Conservation (phyloP, 345 rosid genomes). For the Gossypium longicalyx region DNA sequence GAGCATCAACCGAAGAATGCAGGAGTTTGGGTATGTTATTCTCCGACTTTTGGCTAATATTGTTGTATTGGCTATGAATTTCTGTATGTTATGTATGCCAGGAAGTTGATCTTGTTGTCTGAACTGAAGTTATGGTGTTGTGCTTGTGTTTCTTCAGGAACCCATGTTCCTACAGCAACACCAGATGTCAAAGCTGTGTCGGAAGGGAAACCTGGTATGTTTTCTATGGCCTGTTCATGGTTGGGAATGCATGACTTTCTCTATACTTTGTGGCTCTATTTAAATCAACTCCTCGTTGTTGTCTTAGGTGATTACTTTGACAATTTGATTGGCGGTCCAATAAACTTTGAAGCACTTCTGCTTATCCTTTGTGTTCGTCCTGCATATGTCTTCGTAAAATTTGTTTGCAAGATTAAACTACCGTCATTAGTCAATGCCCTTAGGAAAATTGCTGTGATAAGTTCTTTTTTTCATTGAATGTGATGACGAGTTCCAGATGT, state of each 20-base stretch:
- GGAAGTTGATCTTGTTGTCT: slow-evolving; percentile 5
- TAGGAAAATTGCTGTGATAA: not conserved
- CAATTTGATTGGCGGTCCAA: not conserved
- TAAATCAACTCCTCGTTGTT: not conserved
- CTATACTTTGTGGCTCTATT: not conserved
- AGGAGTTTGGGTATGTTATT: slow-evolving; percentile 36
- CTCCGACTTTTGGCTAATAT: slow-evolving; percentile 1
- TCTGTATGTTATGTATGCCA: not conserved
- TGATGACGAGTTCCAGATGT: not conserved
- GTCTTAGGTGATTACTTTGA: not conserved
- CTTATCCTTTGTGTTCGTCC: not conserved
- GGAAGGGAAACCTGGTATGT: slow-evolving; percentile 20
- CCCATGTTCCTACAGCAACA: slow-evolving; percentile 14
- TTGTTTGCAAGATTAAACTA: not conserved
- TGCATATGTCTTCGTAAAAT: not conserved
- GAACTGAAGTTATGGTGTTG: not conserved
- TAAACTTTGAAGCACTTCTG: not conserved
- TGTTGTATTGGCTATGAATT: not conserved
- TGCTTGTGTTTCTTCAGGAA: slow-evolving; percentile 18
- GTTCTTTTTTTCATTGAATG: not conserved
- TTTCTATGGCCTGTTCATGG: not conserved
- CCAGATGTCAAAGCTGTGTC: slow-evolving; percentile 16
- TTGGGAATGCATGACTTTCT: slow-evolving; percentile 1
- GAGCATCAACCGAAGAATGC: slow-evolving; percentile 19
- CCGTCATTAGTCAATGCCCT: not conserved